Evolutionary conservation across 225 moss, liverwort and hornwort genomes (phyloP).

Genomic region (Marchantia polymorpha): DNA sequence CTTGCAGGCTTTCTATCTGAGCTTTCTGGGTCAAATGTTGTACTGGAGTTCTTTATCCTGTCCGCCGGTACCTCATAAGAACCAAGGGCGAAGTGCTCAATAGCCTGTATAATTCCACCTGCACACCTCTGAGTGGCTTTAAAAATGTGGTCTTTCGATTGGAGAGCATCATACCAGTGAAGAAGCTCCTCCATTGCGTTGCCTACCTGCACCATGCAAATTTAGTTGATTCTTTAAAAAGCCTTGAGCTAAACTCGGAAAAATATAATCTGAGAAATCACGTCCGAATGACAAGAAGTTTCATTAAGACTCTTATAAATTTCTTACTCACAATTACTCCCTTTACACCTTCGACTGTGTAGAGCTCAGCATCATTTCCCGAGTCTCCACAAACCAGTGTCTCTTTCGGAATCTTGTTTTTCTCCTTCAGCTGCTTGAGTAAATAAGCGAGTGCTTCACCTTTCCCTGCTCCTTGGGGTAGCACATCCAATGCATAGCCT

Average conservation of each 20-base stretch:
- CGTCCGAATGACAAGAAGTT: not conserved
- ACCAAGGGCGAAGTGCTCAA: constrained; percentile 54
- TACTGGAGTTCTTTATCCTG: constrained; percentile 29
- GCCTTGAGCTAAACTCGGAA: not conserved
- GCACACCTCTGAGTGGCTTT: constrained; percentile 58
- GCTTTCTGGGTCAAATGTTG: constrained; percentile 38
- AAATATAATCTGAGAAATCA: not conserved
- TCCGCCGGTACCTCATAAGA: constrained; percentile 31
- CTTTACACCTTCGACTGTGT: constrained; percentile 54
- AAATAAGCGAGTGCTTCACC: constrained; percentile 63
- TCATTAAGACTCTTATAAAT: no score
- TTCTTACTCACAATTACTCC: constrained; percentile 66
- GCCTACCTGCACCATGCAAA: constrained; percentile 39
- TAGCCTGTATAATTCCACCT: constrained; percentile 57
- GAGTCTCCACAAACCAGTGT: constrained; percentile 74
- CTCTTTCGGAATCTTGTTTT: constrained; percentile 45
- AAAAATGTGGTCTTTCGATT: constrained; percentile 53
- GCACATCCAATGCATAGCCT: constrained; percentile 66
- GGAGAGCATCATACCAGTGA: constrained; percentile 58
- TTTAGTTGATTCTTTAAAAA: not conserved
- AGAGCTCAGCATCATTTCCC: constrained; percentile 66
- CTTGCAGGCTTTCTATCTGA: constrained; percentile 38
- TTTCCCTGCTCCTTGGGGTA: constrained; percentile 65
- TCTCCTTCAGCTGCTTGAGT: constrained; percentile 51
- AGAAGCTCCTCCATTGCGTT: constrained; percentile 68